These are phyloP conservation scores for Nyssa sinensis DNA, from an alignment of 148 eudicot genomes.

Conservation along the genomic window DNA sequence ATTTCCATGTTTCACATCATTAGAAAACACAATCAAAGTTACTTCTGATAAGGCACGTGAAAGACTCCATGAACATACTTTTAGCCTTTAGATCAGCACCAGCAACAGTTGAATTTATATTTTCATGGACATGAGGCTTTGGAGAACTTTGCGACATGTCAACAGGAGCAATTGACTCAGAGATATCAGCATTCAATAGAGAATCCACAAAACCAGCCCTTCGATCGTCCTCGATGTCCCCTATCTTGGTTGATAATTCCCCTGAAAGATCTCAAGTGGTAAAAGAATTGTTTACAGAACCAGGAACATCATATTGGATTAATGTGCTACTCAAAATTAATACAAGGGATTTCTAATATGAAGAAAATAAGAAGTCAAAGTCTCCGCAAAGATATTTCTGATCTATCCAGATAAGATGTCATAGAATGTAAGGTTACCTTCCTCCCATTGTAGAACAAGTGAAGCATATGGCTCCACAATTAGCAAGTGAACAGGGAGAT, in stretches of 20 bases:
- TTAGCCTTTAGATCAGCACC: conserved; percentile 32
- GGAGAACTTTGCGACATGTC: conserved; percentile 25
- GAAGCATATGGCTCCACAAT: conserved; percentile 76
- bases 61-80: conserved; percentile 43
- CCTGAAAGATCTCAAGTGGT: conserved; percentile 38
- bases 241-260: conserved; percentile 42
- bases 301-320: background rate
- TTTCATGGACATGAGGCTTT: conserved; percentile 26
- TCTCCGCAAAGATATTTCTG: background rate
- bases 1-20: background rate
- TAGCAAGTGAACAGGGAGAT: conserved; percentile 74
- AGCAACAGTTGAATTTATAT: conserved; percentile 17
- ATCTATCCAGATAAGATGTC: background rate
- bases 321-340: background rate
- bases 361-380: background rate
- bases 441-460: conserved; percentile 69
- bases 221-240: conserved; percentile 56
- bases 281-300: background rate
- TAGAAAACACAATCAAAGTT: background rate
- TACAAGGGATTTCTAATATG: background rate
- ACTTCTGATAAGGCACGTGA: background rate
- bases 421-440: conserved; percentile 47
- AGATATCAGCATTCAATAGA: conserved; percentile 39
- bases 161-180: conserved; percentile 28
- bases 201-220: conserved; percentile 78